Evolutionary conservation across 1,284 basidiomycete genomes (phyloP).

Genomic region (Taiwanofungus camphoratus): DNA sequence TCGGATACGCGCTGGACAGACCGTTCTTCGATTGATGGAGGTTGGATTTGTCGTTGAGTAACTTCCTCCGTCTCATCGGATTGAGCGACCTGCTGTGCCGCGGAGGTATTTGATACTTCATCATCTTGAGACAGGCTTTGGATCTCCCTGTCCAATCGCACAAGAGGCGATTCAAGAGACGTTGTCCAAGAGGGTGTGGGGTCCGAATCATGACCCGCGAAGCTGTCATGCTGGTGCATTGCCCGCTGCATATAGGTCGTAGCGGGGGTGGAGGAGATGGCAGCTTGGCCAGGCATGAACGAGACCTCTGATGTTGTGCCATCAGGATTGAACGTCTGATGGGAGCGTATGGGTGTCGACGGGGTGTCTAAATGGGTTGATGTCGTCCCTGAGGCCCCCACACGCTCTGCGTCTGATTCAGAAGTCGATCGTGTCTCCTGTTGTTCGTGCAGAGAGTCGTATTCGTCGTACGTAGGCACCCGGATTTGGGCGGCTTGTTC

Average conservation of each 20-base stretch:
- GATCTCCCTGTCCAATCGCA: conserved; percentile 65
- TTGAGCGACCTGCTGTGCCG: conserved; percentile 9
- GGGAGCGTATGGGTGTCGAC: conserved; percentile 14
- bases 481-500: conserved; percentile 85
- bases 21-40: conserved; percentile 4
- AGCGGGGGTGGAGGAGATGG: conserved; percentile 74
- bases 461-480: conserved; percentile 67
- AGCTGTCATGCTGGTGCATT: conserved; percentile 33
- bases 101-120: conserved; percentile 17
- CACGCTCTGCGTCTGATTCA: conserved; percentile 21
- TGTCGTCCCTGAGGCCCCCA: conserved; percentile 5
- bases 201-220: conserved; percentile 35
- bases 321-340: conserved; percentile 27
- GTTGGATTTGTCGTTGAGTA: conserved; percentile 21
- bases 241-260: conserved; percentile 32
- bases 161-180: conserved; percentile 72
- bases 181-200: conserved; percentile 54
- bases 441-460: conserved; percentile 48
- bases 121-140: conserved; percentile 39
- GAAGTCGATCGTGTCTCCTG: conserved; percentile 31
- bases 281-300: conserved; percentile 61
- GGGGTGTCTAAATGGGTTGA: background rate
- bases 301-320: conserved; percentile 53
- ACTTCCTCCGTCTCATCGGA: conserved; percentile 22
- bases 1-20: background rate